phyloP scores from a whole-genome alignment of 2,329 filamentous ascomycete species.

The Arthrobotrys conoides region DNA sequence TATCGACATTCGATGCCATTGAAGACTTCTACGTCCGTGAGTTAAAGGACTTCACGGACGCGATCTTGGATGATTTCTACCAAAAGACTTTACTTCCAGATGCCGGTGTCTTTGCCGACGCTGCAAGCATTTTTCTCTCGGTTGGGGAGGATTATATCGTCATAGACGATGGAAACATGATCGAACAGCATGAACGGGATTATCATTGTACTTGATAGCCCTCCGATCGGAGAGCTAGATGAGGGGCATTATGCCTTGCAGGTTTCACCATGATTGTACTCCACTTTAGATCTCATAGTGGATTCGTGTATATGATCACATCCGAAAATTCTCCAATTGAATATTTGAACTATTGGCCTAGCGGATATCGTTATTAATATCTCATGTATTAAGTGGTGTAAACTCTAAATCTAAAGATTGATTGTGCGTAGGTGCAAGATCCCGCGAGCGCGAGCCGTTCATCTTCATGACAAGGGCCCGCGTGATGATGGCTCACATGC shows the following conservation, averaged over 20 bases:
- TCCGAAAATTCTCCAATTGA: neutral
- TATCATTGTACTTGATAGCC: conserved; percentile 8
- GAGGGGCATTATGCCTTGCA: neutral
- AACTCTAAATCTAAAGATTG: neutral
- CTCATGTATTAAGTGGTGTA: neutral
- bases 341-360: neutral
- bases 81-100: conserved; percentile 25
- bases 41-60: conserved; percentile 27
- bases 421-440: too few species aligned
- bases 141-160: conserved; percentile 37
- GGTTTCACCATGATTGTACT: neutral
- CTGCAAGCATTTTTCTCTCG: conserved; percentile 9
- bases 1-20: conserved; percentile 19
- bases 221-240: neutral
- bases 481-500: too few species aligned
- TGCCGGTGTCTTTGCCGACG: conserved; percentile 26
- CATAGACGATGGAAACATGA: conserved; percentile 19
- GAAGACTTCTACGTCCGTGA: conserved; percentile 40
- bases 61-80: conserved; percentile 27
- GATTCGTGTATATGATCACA: neutral
- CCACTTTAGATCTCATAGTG: neutral
- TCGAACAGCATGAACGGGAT: conserved; percentile 17
- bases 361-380: neutral
- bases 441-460: too few species aligned
- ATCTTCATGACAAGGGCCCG: too few species aligned